Percentiles rank a stretch among this genome's conserved stretches.
Evolutionary conservation across 2,329 filamentous ascomycete genomes (phyloP).

Genomic region (Penicillium sp.): DNA sequence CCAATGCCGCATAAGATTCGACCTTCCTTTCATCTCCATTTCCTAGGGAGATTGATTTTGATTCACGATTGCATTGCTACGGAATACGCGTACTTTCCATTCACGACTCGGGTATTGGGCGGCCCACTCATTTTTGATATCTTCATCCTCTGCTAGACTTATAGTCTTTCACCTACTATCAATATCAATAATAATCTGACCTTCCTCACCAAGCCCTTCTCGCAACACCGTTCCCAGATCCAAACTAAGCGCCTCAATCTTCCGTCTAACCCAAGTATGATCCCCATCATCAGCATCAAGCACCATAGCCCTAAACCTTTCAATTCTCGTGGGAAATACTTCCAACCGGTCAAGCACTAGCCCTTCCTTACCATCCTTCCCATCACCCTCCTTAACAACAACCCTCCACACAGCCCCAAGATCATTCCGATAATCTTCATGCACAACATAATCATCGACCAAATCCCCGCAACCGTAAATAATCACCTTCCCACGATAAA

Average conservation of each 20-base stretch:
- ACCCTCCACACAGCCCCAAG: conserved; percentile 40
- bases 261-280: conserved; percentile 31
- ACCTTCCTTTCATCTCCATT: neutral
- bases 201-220: conserved; percentile 25
- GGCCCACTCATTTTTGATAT: neutral
- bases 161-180: neutral
- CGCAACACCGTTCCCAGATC: conserved; percentile 28
- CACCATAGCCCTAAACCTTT: conserved; percentile 32
- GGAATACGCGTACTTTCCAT: neutral
- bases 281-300: conserved; percentile 29
- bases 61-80: conserved; percentile 13
- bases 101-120: neutral
- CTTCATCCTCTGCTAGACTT: neutral
- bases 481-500: conserved; percentile 34
- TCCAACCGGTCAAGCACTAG: conserved; percentile 29
- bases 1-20: conserved; percentile 14
- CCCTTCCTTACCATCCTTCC: neutral
- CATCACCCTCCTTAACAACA: conserved; percentile 19
- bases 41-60: neutral
- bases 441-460: conserved; percentile 42
- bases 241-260: conserved; percentile 25
- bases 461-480: conserved; percentile 44
- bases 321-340: conserved; percentile 36
- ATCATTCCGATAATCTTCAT: conserved; percentile 36
- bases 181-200: conserved; percentile 29